These are phyloP conservation scores for Chlamydomonas sp. DNA, from an alignment of 139 green algal genomes.

Conservation along the genomic window DNA sequence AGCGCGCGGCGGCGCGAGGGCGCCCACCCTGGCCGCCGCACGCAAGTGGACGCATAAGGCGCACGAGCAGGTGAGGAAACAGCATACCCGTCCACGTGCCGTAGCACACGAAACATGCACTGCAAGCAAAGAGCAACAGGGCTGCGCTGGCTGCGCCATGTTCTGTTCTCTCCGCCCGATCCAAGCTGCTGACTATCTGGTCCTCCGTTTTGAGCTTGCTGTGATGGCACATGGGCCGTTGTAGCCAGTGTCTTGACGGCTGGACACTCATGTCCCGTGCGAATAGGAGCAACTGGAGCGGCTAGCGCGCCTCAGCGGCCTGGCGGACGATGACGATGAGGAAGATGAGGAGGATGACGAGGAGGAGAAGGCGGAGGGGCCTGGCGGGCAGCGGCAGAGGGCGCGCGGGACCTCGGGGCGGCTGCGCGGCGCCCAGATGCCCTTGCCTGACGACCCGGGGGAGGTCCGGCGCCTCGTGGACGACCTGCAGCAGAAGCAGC, in stretches of 20 bases:
- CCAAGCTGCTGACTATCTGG: too few relatives aligned
- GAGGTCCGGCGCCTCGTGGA: background rate
- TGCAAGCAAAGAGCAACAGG: background rate
- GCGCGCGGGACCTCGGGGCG: background rate
- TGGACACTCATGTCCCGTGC: background rate
- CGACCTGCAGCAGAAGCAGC: conserved; percentile 17
- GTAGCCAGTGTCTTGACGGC: background rate
- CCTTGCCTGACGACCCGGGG: background rate
- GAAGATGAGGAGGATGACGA: background rate
- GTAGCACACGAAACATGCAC: background rate
- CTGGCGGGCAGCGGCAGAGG: too few relatives aligned
- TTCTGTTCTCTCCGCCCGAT: too few relatives aligned
- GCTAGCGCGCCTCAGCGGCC: background rate
- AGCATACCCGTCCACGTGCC: background rate
- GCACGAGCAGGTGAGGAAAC: conserved; percentile 12
- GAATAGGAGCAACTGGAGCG: conserved; percentile 27
- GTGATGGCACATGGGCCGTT: too few relatives aligned
- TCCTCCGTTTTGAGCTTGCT: too few relatives aligned
- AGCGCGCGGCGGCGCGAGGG: background rate
- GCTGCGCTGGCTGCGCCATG: background rate
- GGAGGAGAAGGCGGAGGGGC: background rate
- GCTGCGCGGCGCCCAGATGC: background rate
- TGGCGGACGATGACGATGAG: background rate
- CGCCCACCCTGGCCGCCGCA: conserved; percentile 45
- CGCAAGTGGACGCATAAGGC: conserved; percentile 43